These are phyloP conservation scores for Picea abies DNA, from an alignment of 83 land plant genomes.

Conservation along the genomic window DNA sequence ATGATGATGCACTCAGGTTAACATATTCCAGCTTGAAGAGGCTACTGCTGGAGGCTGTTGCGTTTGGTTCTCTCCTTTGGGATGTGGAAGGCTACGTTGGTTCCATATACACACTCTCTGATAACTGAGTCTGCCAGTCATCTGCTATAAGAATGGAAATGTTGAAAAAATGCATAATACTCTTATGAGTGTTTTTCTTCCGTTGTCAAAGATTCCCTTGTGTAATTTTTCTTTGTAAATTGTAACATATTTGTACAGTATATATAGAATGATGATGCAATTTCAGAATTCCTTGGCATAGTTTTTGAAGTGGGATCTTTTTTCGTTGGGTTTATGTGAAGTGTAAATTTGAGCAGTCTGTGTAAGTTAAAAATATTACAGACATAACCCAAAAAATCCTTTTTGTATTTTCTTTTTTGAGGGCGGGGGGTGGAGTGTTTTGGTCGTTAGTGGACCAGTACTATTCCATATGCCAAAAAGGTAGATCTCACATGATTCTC, in stretches of 20 bases:
- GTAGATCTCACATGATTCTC: too few species aligned
- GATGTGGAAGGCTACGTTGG: slow-evolving; percentile 60
- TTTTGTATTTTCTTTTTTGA: too few species aligned
- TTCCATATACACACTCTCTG: slow-evolving; percentile 46
- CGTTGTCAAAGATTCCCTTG: neutral
- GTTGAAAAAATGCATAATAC: neutral
- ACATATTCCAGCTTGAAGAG: slow-evolving; percentile 68
- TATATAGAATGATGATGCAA: neutral
- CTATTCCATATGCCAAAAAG: too few species aligned
- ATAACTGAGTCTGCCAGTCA: slow-evolving; percentile 31
- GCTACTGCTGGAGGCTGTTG: slow-evolving; percentile 69
- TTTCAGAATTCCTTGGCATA: neutral
- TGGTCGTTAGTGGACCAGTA: too few species aligned
- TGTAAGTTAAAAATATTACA: too few species aligned
- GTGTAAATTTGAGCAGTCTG: too few species aligned
- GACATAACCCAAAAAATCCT: too few species aligned
- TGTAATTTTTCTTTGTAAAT: neutral
- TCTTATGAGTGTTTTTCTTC: neutral
- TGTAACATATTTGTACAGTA: slow-evolving; percentile 10
- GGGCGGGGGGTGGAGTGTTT: too few species aligned
- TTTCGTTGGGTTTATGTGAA: too few species aligned
- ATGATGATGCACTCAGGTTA: slow-evolving; percentile 36
- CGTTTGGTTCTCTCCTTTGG: slow-evolving; percentile 82
- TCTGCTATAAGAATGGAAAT: slow-evolving; percentile 1
- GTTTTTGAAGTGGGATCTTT: neutral